These are phyloP conservation scores for Artomyces pyxidatus DNA, from an alignment of 768 basidiomycete genomes.

Conservation along the genomic window DNA sequence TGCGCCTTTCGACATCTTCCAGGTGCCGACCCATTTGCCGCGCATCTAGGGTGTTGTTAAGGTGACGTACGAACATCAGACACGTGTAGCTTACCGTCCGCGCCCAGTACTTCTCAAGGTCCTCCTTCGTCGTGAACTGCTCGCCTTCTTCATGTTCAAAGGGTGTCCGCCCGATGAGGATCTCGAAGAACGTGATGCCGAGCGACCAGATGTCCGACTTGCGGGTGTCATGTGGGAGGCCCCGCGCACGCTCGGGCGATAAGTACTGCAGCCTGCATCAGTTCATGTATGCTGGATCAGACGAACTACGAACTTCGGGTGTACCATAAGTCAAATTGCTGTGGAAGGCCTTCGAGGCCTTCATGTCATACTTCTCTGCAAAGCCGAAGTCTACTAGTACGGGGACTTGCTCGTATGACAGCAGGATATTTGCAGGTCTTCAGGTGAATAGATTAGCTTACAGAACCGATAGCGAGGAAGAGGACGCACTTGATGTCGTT, in stretches of 20 bases:
- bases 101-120: conserved; percentile 80
- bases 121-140: conserved; percentile 68
- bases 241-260: conserved; percentile 84
- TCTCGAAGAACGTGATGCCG: conserved; percentile 89
- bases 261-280: conserved; percentile 54
- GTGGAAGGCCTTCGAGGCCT: conserved; percentile 60
- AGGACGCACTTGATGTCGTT: conserved; percentile 84
- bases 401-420: conserved; percentile 69
- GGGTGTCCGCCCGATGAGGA: conserved; percentile 85
- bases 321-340: conserved; percentile 86
- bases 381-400: conserved; percentile 97
- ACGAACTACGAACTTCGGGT: conserved; percentile 53
- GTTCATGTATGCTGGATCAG: neutral
- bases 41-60: conserved; percentile 36
- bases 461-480: conserved; percentile 5
- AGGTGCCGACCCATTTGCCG: conserved; percentile 83
- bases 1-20: conserved; percentile 56
- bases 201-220: conserved; percentile 87
- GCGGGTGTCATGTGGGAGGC: conserved; percentile 86
- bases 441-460: neutral
- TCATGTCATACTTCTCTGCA: conserved; percentile 74
- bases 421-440: conserved; percentile 89
- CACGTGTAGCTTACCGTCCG: conserved; percentile 54
- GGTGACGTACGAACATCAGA: neutral
- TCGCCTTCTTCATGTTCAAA: conserved; percentile 81